Base-by-base conservation (phyloP, 2,329 filamentous ascomycete genomes). In the Fusarium sacchari region DNA sequence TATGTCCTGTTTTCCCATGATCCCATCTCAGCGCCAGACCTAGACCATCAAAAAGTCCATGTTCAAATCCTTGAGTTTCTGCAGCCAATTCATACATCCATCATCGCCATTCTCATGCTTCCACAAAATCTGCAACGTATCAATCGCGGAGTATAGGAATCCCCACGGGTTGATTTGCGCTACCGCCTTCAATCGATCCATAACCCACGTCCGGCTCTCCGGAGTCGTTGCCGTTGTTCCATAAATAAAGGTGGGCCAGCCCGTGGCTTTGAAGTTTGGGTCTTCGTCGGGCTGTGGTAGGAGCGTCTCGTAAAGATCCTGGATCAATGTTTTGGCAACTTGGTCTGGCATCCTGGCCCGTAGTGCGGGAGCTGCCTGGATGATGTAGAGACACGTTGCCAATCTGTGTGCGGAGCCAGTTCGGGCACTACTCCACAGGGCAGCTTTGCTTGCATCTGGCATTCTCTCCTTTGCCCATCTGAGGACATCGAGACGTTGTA, bases 161-260 rank as follows among this genome's bases (percentile, higher is more conserved):
- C 85, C 85, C 84, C 86, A 88, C 0, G 86, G 84, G 63, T 80
- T 83, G 20, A 80, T 78, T 24, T 81, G 77, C 15, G 82, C 80
- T 26, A 84, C 79, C 42, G 79, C 78, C 37, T 80, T 79, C 28
- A 87, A 73, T 50, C 86, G 83, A 34, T 86, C 80, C 78, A 86
- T 82, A 59, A 86, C 84, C 87, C 86, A 89, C 5, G 80, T 79
- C 36, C 86, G 82, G 61, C 82, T 81, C 24, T 74, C 78, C 7
- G 78, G 78, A 42, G 85, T 81, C 32, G 82, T 82, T 2, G 83
- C 84, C 63, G 88, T 87, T 1, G 87, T 87, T 7, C 88, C 88
- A 8, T 85, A 86, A 28, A 90, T 82, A 63, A 90, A 90, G 0
- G 87, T 84, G 2, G 88, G 87, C 87, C 87, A 90, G 14, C 85